Base-by-base conservation (phyloP, 2,329 filamentous ascomycete genomes). In the Balansia obtecta region DNA sequence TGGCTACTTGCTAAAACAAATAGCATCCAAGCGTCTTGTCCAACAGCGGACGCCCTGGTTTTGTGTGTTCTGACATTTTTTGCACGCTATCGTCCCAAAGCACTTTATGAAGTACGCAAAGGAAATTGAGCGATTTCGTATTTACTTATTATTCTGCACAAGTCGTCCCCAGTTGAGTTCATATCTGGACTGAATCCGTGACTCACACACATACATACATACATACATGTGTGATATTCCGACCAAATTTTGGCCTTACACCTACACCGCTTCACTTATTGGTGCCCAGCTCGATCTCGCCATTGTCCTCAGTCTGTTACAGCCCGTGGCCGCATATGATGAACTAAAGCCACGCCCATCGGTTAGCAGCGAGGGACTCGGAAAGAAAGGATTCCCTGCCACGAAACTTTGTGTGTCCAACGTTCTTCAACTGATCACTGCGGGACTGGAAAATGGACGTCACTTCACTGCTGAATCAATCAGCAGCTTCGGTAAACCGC, bases 401-500 rank as follows among this genome's bases (percentile, higher is more conserved):
- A 37, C 34, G 10, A 37, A 1, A 37, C 15, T 37, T 37, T 37
- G 34, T 15, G 34, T 15, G 15, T 12, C 34, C 3, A 37, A 15
- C 34, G 10, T 13, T 13, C 15, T 37, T 37, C 15, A 4, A 37
- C 15, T 20, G 11, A n/a, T 37, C 22, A 15, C 47, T 37, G 27
- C 20, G 20, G 11, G 27, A 22, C 22, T 15, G 16, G 34, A 51
- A 51, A 39, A 71, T 73, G 71, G 66, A 72, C 53, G 66, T 73
- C 46, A 68, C 61, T 13, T 66, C 65, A 34, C 53, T 73, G 37
- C 57, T 73, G 30, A 72, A 72, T 53, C 59, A 63, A 44, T 63
- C 65, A 39, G 60, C 63, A 42, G 46, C 33, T 18, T 46, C 56
- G 9, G 48, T 22, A 45, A n/a, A 13, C 33, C 44, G 44, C 38